These are phyloP conservation scores for Rhododendron williamsianum DNA, from an alignment of 148 eudicot genomes.

Conservation along the genomic window DNA sequence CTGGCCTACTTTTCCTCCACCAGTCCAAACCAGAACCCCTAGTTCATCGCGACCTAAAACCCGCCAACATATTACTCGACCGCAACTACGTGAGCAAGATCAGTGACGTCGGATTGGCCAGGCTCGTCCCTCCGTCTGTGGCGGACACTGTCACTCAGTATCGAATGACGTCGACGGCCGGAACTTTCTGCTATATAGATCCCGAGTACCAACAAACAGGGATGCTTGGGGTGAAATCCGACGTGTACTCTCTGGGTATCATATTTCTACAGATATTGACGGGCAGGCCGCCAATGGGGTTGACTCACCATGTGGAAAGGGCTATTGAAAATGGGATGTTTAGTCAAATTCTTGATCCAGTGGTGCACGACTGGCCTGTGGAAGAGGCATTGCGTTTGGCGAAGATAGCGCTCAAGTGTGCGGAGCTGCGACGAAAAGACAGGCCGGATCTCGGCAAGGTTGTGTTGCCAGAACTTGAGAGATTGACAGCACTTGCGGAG, in stretches of 20 bases:
- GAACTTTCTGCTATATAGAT: conserved; percentile 92
- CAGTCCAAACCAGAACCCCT: conserved; percentile 91
- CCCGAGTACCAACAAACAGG: conserved; percentile 96
- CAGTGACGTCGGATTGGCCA: conserved; percentile 83
- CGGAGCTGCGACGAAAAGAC: conserved; percentile 74
- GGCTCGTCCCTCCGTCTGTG: conserved; percentile 81
- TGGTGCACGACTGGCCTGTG: conserved; percentile 68
- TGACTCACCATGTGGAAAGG: conserved; percentile 57
- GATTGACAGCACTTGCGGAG: conserved; percentile 50
- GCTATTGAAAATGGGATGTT: conserved; percentile 65
- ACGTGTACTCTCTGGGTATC: conserved; percentile 78
- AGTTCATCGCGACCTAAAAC: conserved; percentile 90
- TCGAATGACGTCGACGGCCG: conserved; percentile 86
- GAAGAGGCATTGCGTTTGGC: conserved; percentile 67
- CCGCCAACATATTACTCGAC: conserved; percentile 78
- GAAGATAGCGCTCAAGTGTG: conserved; percentile 56
- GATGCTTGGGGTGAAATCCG: conserved; percentile 74
- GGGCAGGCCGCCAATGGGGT: conserved; percentile 78
- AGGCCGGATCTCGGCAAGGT: conserved; percentile 75
- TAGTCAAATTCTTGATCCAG: conserved; percentile 49
- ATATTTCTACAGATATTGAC: conserved; percentile 77
- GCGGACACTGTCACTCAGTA: conserved; percentile 77
- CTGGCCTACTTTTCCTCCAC: conserved; percentile 79
- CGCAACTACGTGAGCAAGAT: conserved; percentile 82
- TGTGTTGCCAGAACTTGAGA: conserved; percentile 58